Evolutionary conservation across 352 stramenopile species (phyloP), one percentile per base, ranked within the genome.

Genomic region (Salisapilia sapeloensis): DNA sequence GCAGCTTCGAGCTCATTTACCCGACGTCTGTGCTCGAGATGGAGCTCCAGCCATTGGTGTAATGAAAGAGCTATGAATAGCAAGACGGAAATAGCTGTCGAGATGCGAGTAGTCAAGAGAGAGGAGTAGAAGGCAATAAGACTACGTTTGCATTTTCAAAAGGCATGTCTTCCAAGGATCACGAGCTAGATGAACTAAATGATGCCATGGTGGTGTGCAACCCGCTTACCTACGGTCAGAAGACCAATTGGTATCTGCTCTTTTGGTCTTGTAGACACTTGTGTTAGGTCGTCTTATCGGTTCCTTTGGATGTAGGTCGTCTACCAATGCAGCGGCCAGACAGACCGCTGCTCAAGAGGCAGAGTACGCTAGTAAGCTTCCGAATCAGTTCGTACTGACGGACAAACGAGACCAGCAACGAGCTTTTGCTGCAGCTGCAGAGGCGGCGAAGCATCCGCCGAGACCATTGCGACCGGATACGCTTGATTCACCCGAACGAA

Each of bases 1-100:
- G 81, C 33, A 96, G 96, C 69, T 99, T 98, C 58, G 94, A 98
- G 46, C 70, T 99, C 46, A 50, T 86, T 14, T 96, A 98, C 50
- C 95, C 96, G 18, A 92, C 75, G 22, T 97, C 90, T 17, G 70
- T 93, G 40, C 48, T 99, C 31, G 95, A 99, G 60, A 89, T 99
- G 57, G 86, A 98, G 59, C 66, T 99, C 42, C 93, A 99, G 63
- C 70, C 76, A 36, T 67, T 99, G 34, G 70, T 98, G 24, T 97
- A 93, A 71, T 33, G 20, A 30, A 13, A 22, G 42, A 39, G n/a
- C 31, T 17, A 16, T 6, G 17, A 12, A 20, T n/a, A n/a, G 8
- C 3, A 4, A 42, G 21, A n/a, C n/a, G 3, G 12, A 13, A 17
- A 16, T 34, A 11, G 31, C 23, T 36, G 21, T 41, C 24, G 48